These are phyloP conservation scores for Coemansia sp. DNA, from an alignment of 192 early-diverging fungal species.

Conservation along the genomic window DNA sequence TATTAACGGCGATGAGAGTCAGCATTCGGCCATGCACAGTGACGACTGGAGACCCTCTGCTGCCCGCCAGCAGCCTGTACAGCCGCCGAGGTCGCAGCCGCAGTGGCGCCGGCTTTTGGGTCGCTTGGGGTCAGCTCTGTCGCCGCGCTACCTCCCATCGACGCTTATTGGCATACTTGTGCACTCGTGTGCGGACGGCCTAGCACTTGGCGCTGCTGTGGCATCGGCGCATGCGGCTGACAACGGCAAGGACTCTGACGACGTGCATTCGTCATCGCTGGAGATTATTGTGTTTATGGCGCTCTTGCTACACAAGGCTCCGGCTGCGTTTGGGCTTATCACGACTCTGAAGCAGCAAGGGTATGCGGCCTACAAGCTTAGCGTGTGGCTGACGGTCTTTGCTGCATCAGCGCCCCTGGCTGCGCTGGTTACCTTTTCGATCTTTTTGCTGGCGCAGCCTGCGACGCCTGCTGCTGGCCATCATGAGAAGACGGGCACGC, in stretches of 20 bases:
- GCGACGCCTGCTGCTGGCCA: background rate
- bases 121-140: conserved; percentile 26
- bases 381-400: conserved; percentile 79
- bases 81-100: conserved; percentile 8
- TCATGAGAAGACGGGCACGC: conserved; percentile 60
- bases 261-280: conserved; percentile 59
- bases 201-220: conserved; percentile 89
- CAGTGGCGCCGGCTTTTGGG: conserved; percentile 39
- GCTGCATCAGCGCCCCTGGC: conserved; percentile 83
- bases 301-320: conserved; percentile 96
- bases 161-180: conserved; percentile 94
- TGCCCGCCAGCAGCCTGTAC: background rate
- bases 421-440: conserved; percentile 63
- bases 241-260: conserved; percentile 6
- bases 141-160: conserved; percentile 54
- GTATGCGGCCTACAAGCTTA: conserved; percentile 63
- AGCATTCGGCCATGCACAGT: background rate
- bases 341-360: conserved; percentile 85
- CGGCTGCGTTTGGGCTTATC: conserved; percentile 87
- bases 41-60: conserved; percentile 9
- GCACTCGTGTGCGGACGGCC: conserved; percentile 93
- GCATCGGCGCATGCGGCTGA: conserved; percentile 49
- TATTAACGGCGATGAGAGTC: conserved; percentile 22
- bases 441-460: conserved; percentile 24
- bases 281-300: conserved; percentile 87